Evolutionary conservation across 441 rosid genomes (phyloP), one percentile per base, ranked within the genome.

Genomic region (Capsella rubella): DNA sequence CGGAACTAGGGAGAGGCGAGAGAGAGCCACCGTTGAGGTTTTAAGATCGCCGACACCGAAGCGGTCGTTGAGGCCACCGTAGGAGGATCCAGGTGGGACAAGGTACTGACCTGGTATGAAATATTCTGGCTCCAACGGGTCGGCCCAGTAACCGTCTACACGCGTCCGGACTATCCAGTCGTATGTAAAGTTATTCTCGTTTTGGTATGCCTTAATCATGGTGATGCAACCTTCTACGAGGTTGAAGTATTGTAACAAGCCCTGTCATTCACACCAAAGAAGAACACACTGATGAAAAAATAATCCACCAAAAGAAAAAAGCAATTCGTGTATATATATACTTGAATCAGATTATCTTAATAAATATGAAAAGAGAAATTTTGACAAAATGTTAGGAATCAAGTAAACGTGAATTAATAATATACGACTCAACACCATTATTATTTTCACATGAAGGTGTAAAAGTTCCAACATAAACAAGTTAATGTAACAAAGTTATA

Each of bases 141-240:
- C 93, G 31, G 80, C 71, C 99, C 99, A 95, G 80, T 81, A 95
- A 6, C 97, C 87, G 45, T 95, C 99, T 0, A 92, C 98, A 5
- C 97, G 95, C 71, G 97, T 92, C 6, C 99, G 89, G 77, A 95
- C 71, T 49, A 92, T 84, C 99, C 99, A 95, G 60, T 91, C 92
- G 68, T 92, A 95, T 0, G 79, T 85, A 86, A 95, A 84, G 58
- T 85, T 83, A 10, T 83, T 46, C 2, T 37, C 77, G 4, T 12
- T 50, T 71, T 95, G 97, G 81, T 87, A 80, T 13, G 89, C 72
- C 21, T 83, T 68, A 55, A 95, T 87, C 92, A 91, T 83, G 2
- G 81, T 79, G 12, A 95, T 78, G 69, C 99, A 92, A 2, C 98
- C 98, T 60, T 95, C 91, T 1, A 92, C 98, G 13, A 95, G 84